These are phyloP conservation scores for Aspergillus aculeatinus DNA, from an alignment of 2,329 filamentous ascomycete species.

Conservation along the genomic window DNA sequence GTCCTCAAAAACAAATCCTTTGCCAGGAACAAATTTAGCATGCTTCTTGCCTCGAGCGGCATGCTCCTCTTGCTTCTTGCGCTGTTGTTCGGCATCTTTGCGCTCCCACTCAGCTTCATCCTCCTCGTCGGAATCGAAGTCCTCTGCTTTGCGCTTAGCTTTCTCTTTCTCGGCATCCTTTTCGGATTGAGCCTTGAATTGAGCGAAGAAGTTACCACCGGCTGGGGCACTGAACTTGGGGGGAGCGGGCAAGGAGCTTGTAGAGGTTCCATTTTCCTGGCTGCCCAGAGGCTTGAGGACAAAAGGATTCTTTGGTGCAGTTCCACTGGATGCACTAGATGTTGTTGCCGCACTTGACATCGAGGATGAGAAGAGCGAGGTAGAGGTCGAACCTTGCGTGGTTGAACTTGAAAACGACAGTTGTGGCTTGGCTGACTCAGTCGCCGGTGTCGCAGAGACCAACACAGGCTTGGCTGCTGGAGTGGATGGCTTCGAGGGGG, in stretches of 20 bases:
- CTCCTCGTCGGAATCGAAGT: constrained; percentile 54
- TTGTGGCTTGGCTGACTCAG: constrained; percentile 23
- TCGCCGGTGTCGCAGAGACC: constrained; percentile 23
- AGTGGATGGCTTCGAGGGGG: constrained; percentile 20
- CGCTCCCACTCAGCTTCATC: constrained; percentile 52
- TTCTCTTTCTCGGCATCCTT: constrained; percentile 45
- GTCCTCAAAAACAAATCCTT: constrained; percentile 35
- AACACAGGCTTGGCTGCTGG: constrained; percentile 18
- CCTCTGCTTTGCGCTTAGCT: constrained; percentile 50
- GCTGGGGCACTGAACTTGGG: constrained; percentile 36
- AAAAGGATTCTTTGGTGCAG: constrained; percentile 21
- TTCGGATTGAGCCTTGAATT: constrained; percentile 43
- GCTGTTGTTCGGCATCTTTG: constrained; percentile 47
- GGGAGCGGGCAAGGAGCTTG: constrained; percentile 21
- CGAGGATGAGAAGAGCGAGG: constrained; percentile 14
- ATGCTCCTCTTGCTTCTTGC: constrained; percentile 45
- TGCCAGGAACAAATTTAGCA: constrained; percentile 31
- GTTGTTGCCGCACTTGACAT: constrained; percentile 15
- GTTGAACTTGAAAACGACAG: constrained; percentile 16
- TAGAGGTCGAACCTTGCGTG: constrained; percentile 12
- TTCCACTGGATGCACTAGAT: constrained; percentile 11
- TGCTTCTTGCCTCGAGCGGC: constrained; percentile 38
- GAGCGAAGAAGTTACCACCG: constrained; percentile 40
- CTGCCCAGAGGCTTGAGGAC: constrained; percentile 20
- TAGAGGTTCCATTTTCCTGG: constrained; percentile 8